A percentile compares a stretch with the other conserved stretches of the same genome.
Conservation (phyloP, 805 yeast genomes). For the Lipomyces spencermartinsiae region DNA sequence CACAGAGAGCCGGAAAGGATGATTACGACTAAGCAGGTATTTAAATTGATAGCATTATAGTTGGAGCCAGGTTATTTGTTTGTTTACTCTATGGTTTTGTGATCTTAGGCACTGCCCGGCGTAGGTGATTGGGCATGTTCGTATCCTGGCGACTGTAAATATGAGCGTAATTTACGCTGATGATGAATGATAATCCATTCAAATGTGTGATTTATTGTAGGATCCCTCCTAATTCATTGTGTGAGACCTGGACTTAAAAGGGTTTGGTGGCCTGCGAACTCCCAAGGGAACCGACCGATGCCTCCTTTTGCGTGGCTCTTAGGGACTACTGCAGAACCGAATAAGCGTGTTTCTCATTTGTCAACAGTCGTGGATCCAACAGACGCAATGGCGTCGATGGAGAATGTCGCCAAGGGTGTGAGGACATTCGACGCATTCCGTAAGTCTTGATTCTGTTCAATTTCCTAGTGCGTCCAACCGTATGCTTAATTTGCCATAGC, state of each 20-base stretch:
- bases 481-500: constrained; percentile 49
- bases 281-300: neutral
- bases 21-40: neutral
- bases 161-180: neutral
- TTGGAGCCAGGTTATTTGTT: neutral
- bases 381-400: constrained; percentile 14
- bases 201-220: no score
- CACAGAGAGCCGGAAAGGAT: neutral
- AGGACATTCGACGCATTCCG: constrained; percentile 42
- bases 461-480: neutral
- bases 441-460: constrained; percentile 20
- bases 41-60: neutral
- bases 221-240: no score
- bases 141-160: neutral
- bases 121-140: neutral
- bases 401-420: constrained; percentile 24
- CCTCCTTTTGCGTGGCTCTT: no score
- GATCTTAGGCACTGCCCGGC: no score
- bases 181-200: neutral
- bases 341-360: neutral
- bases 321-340: neutral
- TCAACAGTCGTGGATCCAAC: neutral
- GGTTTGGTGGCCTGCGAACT: neutral
- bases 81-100: neutral
- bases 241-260: neutral